Evolutionary conservation across 805 yeast genomes (phyloP).

Genomic region (Lachancea sp.): DNA sequence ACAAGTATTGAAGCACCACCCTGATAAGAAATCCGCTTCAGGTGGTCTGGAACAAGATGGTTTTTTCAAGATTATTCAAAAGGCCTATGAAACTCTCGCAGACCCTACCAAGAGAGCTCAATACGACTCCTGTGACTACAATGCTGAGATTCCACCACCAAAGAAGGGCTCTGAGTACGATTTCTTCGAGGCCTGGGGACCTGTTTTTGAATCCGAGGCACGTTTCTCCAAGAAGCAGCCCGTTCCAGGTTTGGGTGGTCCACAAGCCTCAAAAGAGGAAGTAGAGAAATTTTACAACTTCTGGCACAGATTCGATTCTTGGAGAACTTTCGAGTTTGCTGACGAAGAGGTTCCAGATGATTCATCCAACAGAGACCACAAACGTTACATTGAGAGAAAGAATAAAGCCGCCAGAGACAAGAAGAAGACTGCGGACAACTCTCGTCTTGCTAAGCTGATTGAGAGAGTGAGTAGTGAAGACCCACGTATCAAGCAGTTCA

Average conservation of each 20-base stretch:
- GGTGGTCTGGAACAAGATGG: conserved; percentile 84
- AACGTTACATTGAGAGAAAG: conserved; percentile 96
- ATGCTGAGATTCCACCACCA: conserved; percentile 82
- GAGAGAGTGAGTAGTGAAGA: conserved; percentile 86
- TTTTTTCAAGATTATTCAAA: conserved; percentile 95
- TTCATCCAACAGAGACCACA: conserved; percentile 97
- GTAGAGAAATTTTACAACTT: conserved; percentile 85
- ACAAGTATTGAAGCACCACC: conserved; percentile 94
- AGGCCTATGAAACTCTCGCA: conserved; percentile 84
- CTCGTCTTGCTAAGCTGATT: conserved; percentile 76
- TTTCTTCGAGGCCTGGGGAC: conserved; percentile 88
- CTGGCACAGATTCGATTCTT: conserved; percentile 92
- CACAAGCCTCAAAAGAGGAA: conserved; percentile 62
- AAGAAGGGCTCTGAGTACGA: conserved; percentile 58
- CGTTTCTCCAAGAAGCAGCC: conserved; percentile 91
- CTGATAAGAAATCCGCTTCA: conserved; percentile 91
- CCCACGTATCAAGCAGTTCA: conserved; percentile 90
- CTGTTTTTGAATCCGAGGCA: conserved; percentile 83
- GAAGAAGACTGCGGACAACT: conserved; percentile 95
- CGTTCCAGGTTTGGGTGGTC: conserved; percentile 72
- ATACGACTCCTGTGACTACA: conserved; percentile 90
- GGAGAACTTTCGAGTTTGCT: conserved; percentile 96
- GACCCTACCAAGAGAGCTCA: conserved; percentile 86
- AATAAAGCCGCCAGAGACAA: conserved; percentile 94
- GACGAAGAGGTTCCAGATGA: conserved; percentile 99